Conservation (phyloP, 1,284 basidiomycete genomes). For the Sphaerobolus stellatus region DNA sequence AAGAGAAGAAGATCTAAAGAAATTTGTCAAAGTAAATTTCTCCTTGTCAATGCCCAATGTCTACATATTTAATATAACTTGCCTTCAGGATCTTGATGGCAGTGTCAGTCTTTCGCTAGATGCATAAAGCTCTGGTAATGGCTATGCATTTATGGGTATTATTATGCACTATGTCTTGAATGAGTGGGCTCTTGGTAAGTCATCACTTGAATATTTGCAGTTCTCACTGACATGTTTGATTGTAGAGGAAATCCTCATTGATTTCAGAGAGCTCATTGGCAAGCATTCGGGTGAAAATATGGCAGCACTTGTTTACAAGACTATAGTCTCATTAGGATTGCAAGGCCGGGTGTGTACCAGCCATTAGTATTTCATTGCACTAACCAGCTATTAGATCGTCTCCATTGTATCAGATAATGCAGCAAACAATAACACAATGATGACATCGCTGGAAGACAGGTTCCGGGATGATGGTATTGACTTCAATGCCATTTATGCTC, state of each 20-base stretch:
- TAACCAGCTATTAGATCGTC: conserved; percentile 1
- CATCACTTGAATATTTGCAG: background rate
- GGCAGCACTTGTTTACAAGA: conserved; percentile 13
- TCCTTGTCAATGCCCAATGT: no score
- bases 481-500: conserved; percentile 3
- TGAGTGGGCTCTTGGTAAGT: conserved; percentile 15
- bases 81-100: conserved; percentile 19
- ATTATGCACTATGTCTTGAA: conserved; percentile 32
- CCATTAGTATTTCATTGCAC: no score
- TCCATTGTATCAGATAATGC: conserved; percentile 13
- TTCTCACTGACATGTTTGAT: background rate
- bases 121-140: conserved; percentile 31
- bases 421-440: conserved; percentile 15
- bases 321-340: conserved; percentile 8
- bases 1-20: conserved; percentile 22
- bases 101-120: conserved; percentile 31
- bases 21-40: background rate
- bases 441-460: background rate
- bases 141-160: conserved; percentile 33
- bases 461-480: background rate
- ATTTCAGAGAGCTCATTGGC: conserved; percentile 16
- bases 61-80: no score
- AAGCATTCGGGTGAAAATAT: conserved; percentile 17
- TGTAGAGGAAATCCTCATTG: conserved; percentile 14
- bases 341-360: conserved; percentile 5